Base-by-base conservation (phyloP, 208 protist species). In the Willaertia magna region DNA sequence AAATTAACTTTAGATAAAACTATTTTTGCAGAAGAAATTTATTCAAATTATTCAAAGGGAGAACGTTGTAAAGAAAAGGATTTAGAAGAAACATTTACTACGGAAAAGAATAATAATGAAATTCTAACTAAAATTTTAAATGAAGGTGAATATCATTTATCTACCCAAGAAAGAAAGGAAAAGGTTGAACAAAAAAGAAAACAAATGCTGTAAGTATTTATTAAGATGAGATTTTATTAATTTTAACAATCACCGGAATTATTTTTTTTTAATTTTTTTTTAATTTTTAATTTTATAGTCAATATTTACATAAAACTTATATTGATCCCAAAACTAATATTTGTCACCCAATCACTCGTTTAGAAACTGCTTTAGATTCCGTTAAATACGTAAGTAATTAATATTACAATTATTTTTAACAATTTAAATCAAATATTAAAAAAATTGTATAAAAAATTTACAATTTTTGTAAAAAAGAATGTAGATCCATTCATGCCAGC, bases 111-210 rank as follows among this genome's bases (percentile, higher is more conserved):
- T 47, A 22, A 26, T 30, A 11, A 34, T 40, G 61, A 87, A 78
- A 6, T 34, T 22, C 7, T 87, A 22, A 43, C 11, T 6, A 59
- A 79, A 26, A 83, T 87, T 43, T 22, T 87, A 39, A 9, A 47
- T 39, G 47, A 85, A 34, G 83, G 83, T 22, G 83, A 85, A 49
- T 85, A 81, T 42, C 46, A 85, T 26, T 43, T 85, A n/a, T 81
- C 74, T 20, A 81, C 83, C n/a, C 26, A 48, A 22, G 83, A 85
- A 42, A 44, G 83, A 42, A 48, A 85, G 22, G 83, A 85, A 42
- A 34, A 44, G 3, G 46, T 74, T 4, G 83, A 85, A 34, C 40
- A 85, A 44, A 85, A 85, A 26, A 85, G 49, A 74, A 85, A 43
- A 44, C 34, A 85, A 55, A 85, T 85, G 18, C 40, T 51, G 16